These are phyloP conservation scores for Diaporthe citrichinensis DNA, from an alignment of 2,329 filamentous ascomycete genomes.

Conservation along the genomic window DNA sequence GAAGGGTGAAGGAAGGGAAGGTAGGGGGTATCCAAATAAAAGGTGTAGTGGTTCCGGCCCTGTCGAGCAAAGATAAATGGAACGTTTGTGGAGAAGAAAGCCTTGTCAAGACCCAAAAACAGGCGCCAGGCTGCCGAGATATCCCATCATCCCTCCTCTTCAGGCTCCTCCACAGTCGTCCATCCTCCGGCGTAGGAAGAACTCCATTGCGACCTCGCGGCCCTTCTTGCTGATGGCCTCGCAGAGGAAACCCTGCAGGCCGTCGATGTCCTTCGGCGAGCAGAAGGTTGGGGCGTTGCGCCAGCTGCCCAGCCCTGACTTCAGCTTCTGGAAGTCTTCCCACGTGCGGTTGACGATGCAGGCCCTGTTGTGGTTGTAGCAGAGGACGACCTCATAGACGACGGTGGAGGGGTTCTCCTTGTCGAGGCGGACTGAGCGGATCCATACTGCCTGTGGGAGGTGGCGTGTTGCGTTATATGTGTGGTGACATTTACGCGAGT, in stretches of 20 bases:
- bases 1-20: slow-evolving; percentile 9
- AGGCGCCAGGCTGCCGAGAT: not conserved
- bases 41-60: slow-evolving; percentile 24
- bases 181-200: slow-evolving; percentile 49
- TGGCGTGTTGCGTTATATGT: slow-evolving; percentile 48
- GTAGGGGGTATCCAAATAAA: slow-evolving; percentile 31
- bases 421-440: slow-evolving; percentile 41
- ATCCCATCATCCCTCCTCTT: not conserved
- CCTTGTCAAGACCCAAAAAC: not conserved
- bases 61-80: slow-evolving; percentile 21
- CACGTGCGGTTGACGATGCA: slow-evolving; percentile 49
- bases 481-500: slow-evolving; percentile 50
- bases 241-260: slow-evolving; percentile 43
- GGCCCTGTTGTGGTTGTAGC: slow-evolving; percentile 50
- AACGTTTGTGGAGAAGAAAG: not conserved
- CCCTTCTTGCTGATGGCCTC: slow-evolving; percentile 42
- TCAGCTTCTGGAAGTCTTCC: slow-evolving; percentile 48
- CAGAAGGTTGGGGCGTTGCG: slow-evolving; percentile 26
- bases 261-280: slow-evolving; percentile 41
- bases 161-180: slow-evolving; percentile 46
- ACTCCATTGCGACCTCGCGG: slow-evolving; percentile 44
- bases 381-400: slow-evolving; percentile 48
- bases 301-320: slow-evolving; percentile 37
- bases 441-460: slow-evolving; percentile 46
- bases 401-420: slow-evolving; percentile 34